Percentiles rank a stretch among this genome's conserved stretches.
phyloP scores from a whole-genome alignment of 2,329 filamentous ascomycete species.

The Pseudogymnoascus destructans region DNA sequence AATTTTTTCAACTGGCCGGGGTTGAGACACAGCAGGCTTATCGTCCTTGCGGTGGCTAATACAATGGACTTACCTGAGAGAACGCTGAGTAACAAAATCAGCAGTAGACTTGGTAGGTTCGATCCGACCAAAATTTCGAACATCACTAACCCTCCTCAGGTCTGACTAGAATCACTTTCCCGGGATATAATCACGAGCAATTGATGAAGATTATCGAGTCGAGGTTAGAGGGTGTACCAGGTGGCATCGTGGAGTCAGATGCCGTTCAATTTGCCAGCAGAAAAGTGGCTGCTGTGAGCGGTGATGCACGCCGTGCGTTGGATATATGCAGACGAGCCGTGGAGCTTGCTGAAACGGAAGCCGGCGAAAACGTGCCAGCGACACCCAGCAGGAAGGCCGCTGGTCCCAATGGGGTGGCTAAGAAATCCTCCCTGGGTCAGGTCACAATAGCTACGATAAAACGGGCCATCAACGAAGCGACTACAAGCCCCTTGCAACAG shows the following conservation, averaged over 20 bases:
- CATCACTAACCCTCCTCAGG: constrained; percentile 31
- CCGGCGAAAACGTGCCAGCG: constrained; percentile 28
- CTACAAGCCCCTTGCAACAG: constrained; percentile 81
- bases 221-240: constrained; percentile 76
- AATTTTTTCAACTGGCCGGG: constrained; percentile 99
- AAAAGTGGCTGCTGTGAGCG: constrained; percentile 92
- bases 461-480: constrained; percentile 88
- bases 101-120: constrained; percentile 55
- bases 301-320: constrained; percentile 79
- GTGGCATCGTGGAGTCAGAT: constrained; percentile 81
- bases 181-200: constrained; percentile 93
- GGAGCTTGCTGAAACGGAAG: constrained; percentile 76
- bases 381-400: constrained; percentile 48
- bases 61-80: constrained; percentile 97
- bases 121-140: neutral
- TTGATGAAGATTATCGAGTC: constrained; percentile 95
- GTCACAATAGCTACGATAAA: constrained; percentile 93
- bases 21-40: constrained; percentile 77
- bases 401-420: constrained; percentile 25
- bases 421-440: constrained; percentile 31
- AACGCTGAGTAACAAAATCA: constrained; percentile 97
- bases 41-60: constrained; percentile 94
- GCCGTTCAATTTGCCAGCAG: constrained; percentile 92
- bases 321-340: constrained; percentile 94
- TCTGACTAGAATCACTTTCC: constrained; percentile 88